Evolutionary conservation across 768 basidiomycete species (phyloP).

Genomic region (Hypholoma fasciculare): DNA sequence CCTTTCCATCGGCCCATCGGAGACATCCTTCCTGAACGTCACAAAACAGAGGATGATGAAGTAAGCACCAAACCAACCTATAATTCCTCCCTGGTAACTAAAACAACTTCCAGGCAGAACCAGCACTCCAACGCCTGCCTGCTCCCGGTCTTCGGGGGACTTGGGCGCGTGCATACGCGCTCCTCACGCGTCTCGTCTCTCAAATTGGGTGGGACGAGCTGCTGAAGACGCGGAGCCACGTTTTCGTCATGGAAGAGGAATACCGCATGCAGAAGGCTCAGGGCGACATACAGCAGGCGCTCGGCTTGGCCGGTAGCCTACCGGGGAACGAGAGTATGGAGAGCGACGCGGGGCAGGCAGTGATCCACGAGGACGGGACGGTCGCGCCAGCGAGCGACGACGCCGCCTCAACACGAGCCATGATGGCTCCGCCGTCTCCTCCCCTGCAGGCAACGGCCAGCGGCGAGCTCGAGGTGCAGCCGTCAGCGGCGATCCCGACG

Average conservation of each 20-base stretch:
- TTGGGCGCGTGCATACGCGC: conserved; percentile 91
- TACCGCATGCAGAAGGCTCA: conserved; percentile 96
- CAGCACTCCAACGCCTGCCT: conserved; percentile 90
- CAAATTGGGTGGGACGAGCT: conserved; percentile 99
- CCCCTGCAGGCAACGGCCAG: conserved; percentile 21
- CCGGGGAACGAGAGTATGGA: conserved; percentile 20
- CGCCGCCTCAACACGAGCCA: conserved; percentile 68
- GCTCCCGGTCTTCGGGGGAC: conserved; percentile 94
- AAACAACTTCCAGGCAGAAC: conserved; percentile 67
- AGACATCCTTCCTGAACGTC: conserved; percentile 86
- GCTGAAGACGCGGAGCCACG: conserved; percentile 87
- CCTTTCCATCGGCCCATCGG: conserved; percentile 85
- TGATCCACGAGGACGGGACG: conserved; percentile 69
- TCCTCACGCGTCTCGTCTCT: conserved; percentile 88
- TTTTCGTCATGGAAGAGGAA: conserved; percentile 99
- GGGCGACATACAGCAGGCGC: conserved; percentile 54
- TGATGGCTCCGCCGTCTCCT: conserved; percentile 44
- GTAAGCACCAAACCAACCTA: conserved; percentile 31
- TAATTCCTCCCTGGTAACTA: not conserved
- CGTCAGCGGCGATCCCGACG: conserved; percentile 45
- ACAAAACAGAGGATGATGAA: conserved; percentile 83
- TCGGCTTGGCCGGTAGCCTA: conserved; percentile 22
- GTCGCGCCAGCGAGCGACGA: conserved; percentile 50
- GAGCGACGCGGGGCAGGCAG: conserved; percentile 32
- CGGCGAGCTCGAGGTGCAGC: conserved; percentile 23